These are phyloP conservation scores for Voacanga thouarsii DNA, from an alignment of 257 asterid species.

Conservation along the genomic window DNA sequence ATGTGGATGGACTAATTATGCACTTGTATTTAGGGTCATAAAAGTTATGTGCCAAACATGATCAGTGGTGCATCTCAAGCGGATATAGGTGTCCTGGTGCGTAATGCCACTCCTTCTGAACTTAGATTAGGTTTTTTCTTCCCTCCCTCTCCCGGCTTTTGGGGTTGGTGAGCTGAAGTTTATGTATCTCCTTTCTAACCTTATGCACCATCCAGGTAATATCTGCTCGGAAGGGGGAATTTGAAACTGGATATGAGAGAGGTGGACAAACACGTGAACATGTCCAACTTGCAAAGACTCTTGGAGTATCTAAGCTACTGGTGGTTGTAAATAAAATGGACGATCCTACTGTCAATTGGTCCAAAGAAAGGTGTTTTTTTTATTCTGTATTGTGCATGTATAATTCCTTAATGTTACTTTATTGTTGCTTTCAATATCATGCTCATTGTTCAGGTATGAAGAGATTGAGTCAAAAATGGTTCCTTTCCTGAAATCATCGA, in stretches of 20 bases:
- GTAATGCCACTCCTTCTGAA: constrained; percentile 14
- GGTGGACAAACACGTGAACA: constrained; percentile 99
- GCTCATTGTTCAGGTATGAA: constrained; percentile 63
- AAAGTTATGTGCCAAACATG: constrained; percentile 97
- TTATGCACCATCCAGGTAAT: constrained; percentile 51
- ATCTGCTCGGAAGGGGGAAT: constrained; percentile 93
- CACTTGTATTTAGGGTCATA: constrained; percentile 63
- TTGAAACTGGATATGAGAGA: constrained; percentile 97
- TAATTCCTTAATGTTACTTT: not conserved
- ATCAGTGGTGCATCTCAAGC: constrained; percentile 99
- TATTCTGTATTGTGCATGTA: not conserved
- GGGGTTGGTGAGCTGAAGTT: not conserved
- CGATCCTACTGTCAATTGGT: constrained; percentile 95
- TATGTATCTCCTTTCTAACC: not conserved
- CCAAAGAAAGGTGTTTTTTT: constrained; percentile 81
- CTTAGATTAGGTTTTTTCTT: constrained; percentile 2
- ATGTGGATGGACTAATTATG: not conserved
- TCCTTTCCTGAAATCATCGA: constrained; percentile 66
- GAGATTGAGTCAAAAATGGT: constrained; percentile 87
- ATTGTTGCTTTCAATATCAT: not conserved
- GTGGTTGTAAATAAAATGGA: constrained; percentile 98
- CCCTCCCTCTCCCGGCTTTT: not conserved
- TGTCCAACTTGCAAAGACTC: constrained; percentile 94
- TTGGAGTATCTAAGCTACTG: constrained; percentile 86
- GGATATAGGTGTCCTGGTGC: constrained; percentile 88